Conservation (phyloP, 805 yeast genomes). For the Nakazawaea wickerhamii region DNA sequence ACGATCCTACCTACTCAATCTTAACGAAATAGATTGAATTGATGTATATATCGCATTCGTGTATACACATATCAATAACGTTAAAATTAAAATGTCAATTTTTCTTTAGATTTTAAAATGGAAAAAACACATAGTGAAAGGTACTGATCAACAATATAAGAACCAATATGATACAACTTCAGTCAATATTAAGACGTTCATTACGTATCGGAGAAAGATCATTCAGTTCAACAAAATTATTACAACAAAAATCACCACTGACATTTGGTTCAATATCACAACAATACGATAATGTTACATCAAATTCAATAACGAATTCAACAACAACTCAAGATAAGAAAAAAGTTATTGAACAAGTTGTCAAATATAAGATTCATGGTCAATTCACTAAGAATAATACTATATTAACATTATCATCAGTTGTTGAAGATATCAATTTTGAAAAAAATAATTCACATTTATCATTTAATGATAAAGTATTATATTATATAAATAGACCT, state of each 20-base stretch:
- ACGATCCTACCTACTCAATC: no score
- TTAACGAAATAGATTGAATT: no score
- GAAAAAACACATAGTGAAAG: no score
- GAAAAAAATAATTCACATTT: conserved; percentile 49
- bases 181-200: not conserved
- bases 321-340: not conserved
- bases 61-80: no score
- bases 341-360: conserved; percentile 24
- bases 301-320: conserved; percentile 3
- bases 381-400: conserved; percentile 80
- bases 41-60: no score
- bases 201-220: not conserved
- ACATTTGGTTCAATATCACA: conserved; percentile 25
- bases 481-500: conserved; percentile 74
- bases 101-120: no score
- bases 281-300: conserved; percentile 9
- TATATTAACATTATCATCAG: conserved; percentile 67
- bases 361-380: conserved; percentile 72
- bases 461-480: conserved; percentile 62
- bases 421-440: conserved; percentile 57
- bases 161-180: not conserved
- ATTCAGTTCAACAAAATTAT: not conserved
- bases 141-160: no score
- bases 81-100: no score
- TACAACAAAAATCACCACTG: not conserved